phyloP scores from a whole-genome alignment of 495 filamentous ascomycete species.

The Astrocystis sublimbata region DNA sequence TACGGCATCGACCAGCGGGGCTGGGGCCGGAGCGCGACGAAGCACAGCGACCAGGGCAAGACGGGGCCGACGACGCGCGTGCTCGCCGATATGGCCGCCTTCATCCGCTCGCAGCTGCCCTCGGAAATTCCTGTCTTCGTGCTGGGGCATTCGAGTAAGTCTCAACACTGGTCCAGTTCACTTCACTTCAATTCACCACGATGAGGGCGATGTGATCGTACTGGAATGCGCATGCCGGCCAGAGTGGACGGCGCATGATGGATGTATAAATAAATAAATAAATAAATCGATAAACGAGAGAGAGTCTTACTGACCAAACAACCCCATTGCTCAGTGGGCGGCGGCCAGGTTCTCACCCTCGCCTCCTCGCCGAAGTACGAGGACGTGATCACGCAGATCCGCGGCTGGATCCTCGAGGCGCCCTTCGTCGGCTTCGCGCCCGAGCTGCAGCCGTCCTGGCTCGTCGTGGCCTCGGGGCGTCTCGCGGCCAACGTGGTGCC shows the following conservation, averaged over 20 bases:
- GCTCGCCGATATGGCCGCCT: constrained; percentile 72
- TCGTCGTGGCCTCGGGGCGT: constrained; percentile 61
- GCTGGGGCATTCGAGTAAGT: constrained; percentile 71
- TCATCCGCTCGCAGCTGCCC: constrained; percentile 54
- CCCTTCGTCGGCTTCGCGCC: constrained; percentile 72
- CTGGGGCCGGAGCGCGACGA: constrained; percentile 56
- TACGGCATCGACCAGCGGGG: constrained; percentile 79
- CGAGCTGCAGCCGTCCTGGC: constrained; percentile 54
- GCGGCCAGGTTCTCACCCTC: constrained; percentile 63
- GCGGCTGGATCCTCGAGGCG: constrained; percentile 66
- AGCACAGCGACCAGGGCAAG: constrained; percentile 57
- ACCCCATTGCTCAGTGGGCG: constrained; percentile 58
- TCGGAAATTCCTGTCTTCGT: constrained; percentile 68
- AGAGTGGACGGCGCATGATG: background rate
- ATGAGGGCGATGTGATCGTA: background rate
- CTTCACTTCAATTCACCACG: background rate
- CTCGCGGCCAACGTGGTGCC: constrained; percentile 67
- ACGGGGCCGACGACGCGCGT: constrained; percentile 72
- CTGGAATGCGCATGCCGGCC: no score
- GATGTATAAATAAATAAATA: no score
- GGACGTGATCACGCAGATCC: constrained; percentile 47
- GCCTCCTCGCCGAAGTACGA: constrained; percentile 43
- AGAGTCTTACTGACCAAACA: constrained; percentile 34
- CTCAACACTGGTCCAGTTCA: no score
- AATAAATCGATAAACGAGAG: no score